A percentile compares a stretch with the other conserved stretches of the same genome.
These are phyloP conservation scores for Candida sp. DNA, from an alignment of 1,139 yeast species.

Conservation along the genomic window DNA sequence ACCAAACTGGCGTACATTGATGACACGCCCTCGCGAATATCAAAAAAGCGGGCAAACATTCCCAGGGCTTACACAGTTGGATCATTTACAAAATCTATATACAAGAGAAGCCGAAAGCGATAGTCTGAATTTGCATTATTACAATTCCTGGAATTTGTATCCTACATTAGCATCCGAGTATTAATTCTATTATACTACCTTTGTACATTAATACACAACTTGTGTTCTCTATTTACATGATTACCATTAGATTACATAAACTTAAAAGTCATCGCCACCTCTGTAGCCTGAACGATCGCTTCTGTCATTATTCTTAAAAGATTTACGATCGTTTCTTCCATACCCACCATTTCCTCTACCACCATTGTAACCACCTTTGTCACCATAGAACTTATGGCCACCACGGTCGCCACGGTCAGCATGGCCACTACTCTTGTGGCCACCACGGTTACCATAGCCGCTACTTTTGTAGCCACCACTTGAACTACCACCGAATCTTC, in stretches of 20 bases:
- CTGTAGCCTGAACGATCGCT: no score
- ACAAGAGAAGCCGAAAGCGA: neutral
- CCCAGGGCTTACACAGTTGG: slow-evolving; percentile 1
- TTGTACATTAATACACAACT: neutral
- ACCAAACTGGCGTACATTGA: slow-evolving; percentile 48
- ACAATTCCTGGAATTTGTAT: neutral
- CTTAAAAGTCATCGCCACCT: neutral
- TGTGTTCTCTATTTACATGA: neutral
- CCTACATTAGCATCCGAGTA: no score
- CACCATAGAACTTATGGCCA: neutral
- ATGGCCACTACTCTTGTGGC: slow-evolving; percentile 3
- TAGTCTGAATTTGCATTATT: neutral
- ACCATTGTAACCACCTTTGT: slow-evolving; percentile 14
- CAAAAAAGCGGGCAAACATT: neutral
- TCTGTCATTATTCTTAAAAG: slow-evolving; percentile 5
- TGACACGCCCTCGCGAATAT: neutral
- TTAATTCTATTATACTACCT: neutral
- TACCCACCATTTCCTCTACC: slow-evolving; percentile 9
- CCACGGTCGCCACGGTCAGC: neutral
- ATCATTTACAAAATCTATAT: neutral
- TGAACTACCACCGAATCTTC: slow-evolving; percentile 4
- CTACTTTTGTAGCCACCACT: slow-evolving; percentile 9
- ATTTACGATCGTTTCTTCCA: slow-evolving; percentile 9
- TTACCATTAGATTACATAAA: neutral
- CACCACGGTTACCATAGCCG: slow-evolving; percentile 1